phyloP scores from a whole-genome alignment of 228 moss, liverwort and hornwort genomes.

The Sphagnum magellanicum region DNA sequence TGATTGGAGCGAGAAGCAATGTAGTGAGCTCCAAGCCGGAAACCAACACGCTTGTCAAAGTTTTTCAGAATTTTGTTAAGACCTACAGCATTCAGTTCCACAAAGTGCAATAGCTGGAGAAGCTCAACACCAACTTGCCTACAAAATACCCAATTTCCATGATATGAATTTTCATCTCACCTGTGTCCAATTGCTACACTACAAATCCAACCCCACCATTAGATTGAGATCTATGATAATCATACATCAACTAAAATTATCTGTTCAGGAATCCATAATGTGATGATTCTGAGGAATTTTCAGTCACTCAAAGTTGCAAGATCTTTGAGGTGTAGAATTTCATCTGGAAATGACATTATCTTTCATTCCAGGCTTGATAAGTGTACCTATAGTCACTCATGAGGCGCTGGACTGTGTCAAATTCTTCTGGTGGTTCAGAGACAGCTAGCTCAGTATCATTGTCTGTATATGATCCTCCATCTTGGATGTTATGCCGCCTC shows the following conservation, averaged over 20 bases:
- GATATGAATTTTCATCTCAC: too few species aligned
- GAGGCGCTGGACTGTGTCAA: constrained; percentile 20
- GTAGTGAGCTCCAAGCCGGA: constrained; percentile 46
- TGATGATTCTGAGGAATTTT: too few species aligned
- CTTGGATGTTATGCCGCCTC: constrained; percentile 27
- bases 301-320: too few species aligned
- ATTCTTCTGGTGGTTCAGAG: constrained; percentile 13
- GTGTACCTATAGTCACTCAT: constrained; percentile 56
- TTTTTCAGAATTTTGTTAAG: constrained; percentile 63
- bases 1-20: constrained; percentile 56
- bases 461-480: constrained; percentile 8
- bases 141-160: constrained; percentile 1
- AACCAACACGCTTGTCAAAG: constrained; percentile 60
- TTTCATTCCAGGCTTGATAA: too few species aligned
- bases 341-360: too few species aligned
- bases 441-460: constrained; percentile 13
- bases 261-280: too few species aligned
- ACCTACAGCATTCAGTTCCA: constrained; percentile 58
- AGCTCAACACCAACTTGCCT: constrained; percentile 63
- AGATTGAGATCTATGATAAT: too few species aligned
- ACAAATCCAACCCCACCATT: too few species aligned
- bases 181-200: too few species aligned
- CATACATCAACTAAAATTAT: too few species aligned
- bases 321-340: too few species aligned
- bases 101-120: constrained; percentile 50